phyloP scores from a whole-genome alignment of 768 basidiomycete species.

The Lactarius indigo region DNA sequence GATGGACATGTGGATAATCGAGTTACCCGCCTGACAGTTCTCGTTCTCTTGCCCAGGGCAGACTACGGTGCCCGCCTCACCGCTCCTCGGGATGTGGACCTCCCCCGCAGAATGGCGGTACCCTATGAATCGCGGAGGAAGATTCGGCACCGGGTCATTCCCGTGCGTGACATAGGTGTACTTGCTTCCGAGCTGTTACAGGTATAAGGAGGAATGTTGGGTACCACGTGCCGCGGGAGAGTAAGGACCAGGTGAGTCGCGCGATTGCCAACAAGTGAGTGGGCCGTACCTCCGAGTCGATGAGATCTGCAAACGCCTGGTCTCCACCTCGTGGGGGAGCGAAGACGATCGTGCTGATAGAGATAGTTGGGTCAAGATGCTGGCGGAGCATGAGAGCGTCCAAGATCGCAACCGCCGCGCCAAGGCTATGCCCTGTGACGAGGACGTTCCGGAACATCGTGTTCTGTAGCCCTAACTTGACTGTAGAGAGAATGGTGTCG shows the following conservation, averaged over 20 bases:
- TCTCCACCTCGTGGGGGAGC: constrained; percentile 47
- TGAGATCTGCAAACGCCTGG: constrained; percentile 41
- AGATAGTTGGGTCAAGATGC: constrained; percentile 35
- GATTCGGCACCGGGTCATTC: constrained; percentile 41
- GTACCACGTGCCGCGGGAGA: no score
- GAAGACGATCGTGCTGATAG: constrained; percentile 37
- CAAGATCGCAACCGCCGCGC: constrained; percentile 45
- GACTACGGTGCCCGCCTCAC: constrained; percentile 32
- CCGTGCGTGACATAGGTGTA: constrained; percentile 39
- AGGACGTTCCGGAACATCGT: constrained; percentile 38
- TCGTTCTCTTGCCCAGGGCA: constrained; percentile 42
- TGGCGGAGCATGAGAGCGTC: constrained; percentile 41
- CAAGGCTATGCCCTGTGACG: constrained; percentile 45
- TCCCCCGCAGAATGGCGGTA: constrained; percentile 48
- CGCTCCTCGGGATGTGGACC: constrained; percentile 37
- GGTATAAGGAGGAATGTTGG: no score
- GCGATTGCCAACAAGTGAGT: not conserved
- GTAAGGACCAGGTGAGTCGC: no score
- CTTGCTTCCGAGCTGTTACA: constrained; percentile 30
- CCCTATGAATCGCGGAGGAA: constrained; percentile 39
- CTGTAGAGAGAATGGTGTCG: constrained; percentile 33
- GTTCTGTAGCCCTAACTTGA: constrained; percentile 32
- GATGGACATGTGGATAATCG: constrained; percentile 9
- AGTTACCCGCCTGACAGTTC: constrained; percentile 17
- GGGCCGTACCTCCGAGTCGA: constrained; percentile 35